phyloP scores from a whole-genome alignment of 768 basidiomycete species.

The Chalciporus chontae region DNA sequence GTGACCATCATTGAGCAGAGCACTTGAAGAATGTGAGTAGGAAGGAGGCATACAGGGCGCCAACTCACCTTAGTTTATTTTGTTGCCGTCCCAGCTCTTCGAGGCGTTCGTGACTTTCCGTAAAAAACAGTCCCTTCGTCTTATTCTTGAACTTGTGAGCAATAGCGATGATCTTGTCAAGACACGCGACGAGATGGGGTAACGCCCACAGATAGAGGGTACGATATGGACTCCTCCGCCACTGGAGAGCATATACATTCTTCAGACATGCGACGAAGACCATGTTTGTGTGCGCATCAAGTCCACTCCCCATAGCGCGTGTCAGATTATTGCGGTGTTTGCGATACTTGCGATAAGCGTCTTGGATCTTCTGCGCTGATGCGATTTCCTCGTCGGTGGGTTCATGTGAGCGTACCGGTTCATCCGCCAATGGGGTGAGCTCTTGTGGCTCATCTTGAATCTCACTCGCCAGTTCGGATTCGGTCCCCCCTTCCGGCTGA shows the following conservation, averaged over 20 bases:
- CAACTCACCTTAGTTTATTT: constrained; percentile 20
- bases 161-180: constrained; percentile 33
- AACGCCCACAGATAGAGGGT: constrained; percentile 35
- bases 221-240: constrained; percentile 33
- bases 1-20: constrained; percentile 22
- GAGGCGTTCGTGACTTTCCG: constrained; percentile 31
- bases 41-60: no score
- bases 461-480: constrained; percentile 6
- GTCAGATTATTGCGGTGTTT: not conserved
- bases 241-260: constrained; percentile 23
- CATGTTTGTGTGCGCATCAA: constrained; percentile 17
- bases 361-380: constrained; percentile 24
- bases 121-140: constrained; percentile 29
- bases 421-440: constrained; percentile 5
- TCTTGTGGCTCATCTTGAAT: constrained; percentile 14
- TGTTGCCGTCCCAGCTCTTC: constrained; percentile 31
- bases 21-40: no score
- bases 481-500: not conserved
- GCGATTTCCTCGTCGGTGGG: constrained; percentile 26
- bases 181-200: constrained; percentile 39
- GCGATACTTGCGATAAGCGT: constrained; percentile 10
- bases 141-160: constrained; percentile 28
- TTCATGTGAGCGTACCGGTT: constrained; percentile 16
- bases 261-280: constrained; percentile 30
- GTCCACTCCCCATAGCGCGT: constrained; percentile 12